Evolutionary conservation across 176 grass and related monocot genomes (phyloP).

Genomic region (Avena sativa): DNA sequence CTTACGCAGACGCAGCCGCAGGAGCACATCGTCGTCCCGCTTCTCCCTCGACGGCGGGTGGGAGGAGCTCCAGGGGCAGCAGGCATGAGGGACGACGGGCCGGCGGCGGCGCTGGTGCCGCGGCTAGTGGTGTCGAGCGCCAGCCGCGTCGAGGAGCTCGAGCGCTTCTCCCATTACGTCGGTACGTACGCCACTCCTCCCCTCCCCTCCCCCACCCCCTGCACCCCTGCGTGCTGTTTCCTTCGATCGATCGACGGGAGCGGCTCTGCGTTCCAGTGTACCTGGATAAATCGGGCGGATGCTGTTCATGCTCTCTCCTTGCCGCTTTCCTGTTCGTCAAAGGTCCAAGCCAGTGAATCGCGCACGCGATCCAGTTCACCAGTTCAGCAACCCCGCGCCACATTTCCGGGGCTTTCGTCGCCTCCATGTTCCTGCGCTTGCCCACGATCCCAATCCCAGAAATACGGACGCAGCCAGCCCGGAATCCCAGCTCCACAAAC

Average conservation of each 20-base stretch:
- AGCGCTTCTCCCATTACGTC: conserved; percentile 84
- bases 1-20: background rate
- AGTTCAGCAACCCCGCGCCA: background rate
- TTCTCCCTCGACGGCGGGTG: background rate
- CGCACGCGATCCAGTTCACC: background rate
- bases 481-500: conserved; percentile 28
- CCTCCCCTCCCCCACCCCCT: background rate
- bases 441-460: conserved; percentile 42
- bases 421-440: conserved; percentile 4
- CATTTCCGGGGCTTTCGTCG: background rate
- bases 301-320: background rate
- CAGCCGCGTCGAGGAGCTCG: conserved; percentile 71
- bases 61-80: no score
- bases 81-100: conserved; percentile 53
- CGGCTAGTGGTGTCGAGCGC: conserved; percentile 54
- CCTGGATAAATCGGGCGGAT: background rate
- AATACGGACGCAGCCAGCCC: conserved; percentile 18
- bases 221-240: background rate
- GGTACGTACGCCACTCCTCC: conserved; percentile 44
- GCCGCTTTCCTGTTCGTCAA: background rate
- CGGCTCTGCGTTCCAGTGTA: background rate
- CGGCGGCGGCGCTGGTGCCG: conserved; percentile 45
- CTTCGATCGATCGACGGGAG: background rate
- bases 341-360: background rate
- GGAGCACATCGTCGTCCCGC: background rate